phyloP scores from a whole-genome alignment of 148 eudicot genomes.

The Vaccinium macrocarpon region DNA sequence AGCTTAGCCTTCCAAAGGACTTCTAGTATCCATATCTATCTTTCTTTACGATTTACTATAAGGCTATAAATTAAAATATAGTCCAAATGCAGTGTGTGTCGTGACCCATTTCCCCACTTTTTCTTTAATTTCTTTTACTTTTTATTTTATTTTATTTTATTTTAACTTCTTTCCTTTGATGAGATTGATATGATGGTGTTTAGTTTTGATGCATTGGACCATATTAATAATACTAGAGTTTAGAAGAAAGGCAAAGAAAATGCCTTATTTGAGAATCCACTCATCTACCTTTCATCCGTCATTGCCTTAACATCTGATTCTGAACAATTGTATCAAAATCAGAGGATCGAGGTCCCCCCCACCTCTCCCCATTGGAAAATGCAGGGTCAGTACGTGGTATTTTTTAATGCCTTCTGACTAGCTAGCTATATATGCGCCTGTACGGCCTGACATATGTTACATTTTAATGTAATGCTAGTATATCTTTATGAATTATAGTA shows the following conservation, averaged over 20 bases:
- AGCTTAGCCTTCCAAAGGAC: not conserved
- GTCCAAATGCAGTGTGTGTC: constrained; percentile 10
- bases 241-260: not conserved
- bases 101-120: constrained; percentile 7
- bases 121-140: not conserved
- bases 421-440: not conserved
- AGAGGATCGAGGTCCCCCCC: not conserved
- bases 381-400: not conserved
- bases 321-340: not conserved
- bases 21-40: not conserved
- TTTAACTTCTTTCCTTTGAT: not conserved
- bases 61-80: not conserved
- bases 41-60: not conserved
- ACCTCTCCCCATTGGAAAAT: constrained; percentile 2
- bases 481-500: not conserved
- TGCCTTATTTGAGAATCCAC: constrained; percentile 5
- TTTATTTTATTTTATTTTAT: too few species aligned
- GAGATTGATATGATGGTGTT: not conserved
- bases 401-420: not conserved
- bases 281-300: not conserved
- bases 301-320: not conserved
- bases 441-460: not conserved
- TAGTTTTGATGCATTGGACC: not conserved
- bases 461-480: not conserved
- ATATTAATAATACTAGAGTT: not conserved